A percentile compares a stretch with the other conserved stretches of the same genome.
These are phyloP conservation scores for Stachybotrys echinatus DNA, from an alignment of 2,329 filamentous ascomycete genomes.

Conservation along the genomic window DNA sequence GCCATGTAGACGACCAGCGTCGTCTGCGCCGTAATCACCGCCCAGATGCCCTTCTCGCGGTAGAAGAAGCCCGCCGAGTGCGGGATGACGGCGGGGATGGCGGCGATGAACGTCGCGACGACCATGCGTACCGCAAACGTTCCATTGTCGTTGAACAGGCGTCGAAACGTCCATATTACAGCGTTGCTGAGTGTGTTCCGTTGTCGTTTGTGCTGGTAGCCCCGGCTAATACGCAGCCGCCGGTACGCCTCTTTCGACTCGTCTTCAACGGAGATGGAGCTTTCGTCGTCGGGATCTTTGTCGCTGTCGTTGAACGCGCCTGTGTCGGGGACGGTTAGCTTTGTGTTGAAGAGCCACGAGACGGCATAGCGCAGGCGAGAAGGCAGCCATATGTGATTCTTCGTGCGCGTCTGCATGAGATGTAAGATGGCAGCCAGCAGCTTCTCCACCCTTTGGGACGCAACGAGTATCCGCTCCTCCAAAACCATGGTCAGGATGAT, in stretches of 20 bases:
- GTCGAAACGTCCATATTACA: slow-evolving; percentile 27
- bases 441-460: slow-evolving; percentile 19
- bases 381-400: slow-evolving; percentile 36
- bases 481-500: slow-evolving; percentile 42
- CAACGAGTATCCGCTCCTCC: slow-evolving; percentile 33
- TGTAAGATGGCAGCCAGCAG: slow-evolving; percentile 30
- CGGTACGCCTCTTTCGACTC: slow-evolving; percentile 27
- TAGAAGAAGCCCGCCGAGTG: slow-evolving; percentile 43
- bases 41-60: slow-evolving; percentile 47
- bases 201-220: slow-evolving; percentile 7
- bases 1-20: slow-evolving; percentile 42
- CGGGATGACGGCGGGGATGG: slow-evolving; percentile 36
- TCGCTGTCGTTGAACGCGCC: slow-evolving; percentile 13
- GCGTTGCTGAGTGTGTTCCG: slow-evolving; percentile 13
- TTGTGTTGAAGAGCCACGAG: slow-evolving; percentile 28
- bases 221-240: slow-evolving; percentile 28
- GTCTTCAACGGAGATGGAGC: slow-evolving; percentile 20
- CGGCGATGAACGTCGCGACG: slow-evolving; percentile 35
- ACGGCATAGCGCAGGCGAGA: slow-evolving; percentile 30
- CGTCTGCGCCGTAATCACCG: slow-evolving; percentile 44
- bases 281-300: slow-evolving; percentile 7
- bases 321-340: slow-evolving; percentile 10
- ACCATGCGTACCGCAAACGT: slow-evolving; percentile 44
- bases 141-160: slow-evolving; percentile 35
- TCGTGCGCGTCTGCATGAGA: slow-evolving; percentile 27